Conservation (phyloP, 2,329 filamentous ascomycete species). For the Arthroderma uncinatum region DNA sequence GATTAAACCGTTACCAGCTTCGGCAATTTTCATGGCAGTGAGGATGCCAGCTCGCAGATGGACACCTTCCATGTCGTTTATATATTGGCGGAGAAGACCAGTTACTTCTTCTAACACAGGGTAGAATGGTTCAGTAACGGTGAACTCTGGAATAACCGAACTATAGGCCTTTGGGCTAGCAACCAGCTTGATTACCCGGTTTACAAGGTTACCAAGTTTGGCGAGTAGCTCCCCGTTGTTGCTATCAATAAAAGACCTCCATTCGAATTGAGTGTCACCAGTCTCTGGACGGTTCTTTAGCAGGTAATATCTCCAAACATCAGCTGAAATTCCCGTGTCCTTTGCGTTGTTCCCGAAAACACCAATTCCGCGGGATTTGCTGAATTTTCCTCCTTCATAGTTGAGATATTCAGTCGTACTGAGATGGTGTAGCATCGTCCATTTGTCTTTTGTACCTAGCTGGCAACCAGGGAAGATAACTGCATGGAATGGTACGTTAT, state of each 20-base stretch:
- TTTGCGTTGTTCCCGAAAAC: constrained; percentile 76
- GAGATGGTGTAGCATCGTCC: constrained; percentile 72
- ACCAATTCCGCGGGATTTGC: constrained; percentile 68
- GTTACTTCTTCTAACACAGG: constrained; percentile 40
- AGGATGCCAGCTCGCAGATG: constrained; percentile 47
- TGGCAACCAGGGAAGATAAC: constrained; percentile 75
- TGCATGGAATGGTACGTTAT: constrained; percentile 67
- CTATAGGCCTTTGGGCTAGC: constrained; percentile 60
- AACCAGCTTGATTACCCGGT: constrained; percentile 35
- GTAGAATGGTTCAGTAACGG: constrained; percentile 32
- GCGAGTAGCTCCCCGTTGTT: constrained; percentile 70
- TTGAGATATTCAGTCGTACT: constrained; percentile 75
- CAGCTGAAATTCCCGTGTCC: constrained; percentile 63
- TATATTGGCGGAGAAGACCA: constrained; percentile 44
- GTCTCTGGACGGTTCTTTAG: constrained; percentile 67
- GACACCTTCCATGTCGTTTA: constrained; percentile 48
- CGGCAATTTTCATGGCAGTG: constrained; percentile 47
- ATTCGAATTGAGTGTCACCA: constrained; percentile 71
- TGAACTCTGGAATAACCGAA: constrained; percentile 49
- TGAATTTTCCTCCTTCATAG: constrained; percentile 74
- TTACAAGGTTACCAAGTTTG: constrained; percentile 56
- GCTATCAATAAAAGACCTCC: constrained; percentile 60
- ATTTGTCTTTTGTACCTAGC: constrained; percentile 66
- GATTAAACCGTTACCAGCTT: constrained; percentile 48
- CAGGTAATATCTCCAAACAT: constrained; percentile 77